phyloP scores from a whole-genome alignment of 768 basidiomycete species.

The Cystobasidium onofrii region DNA sequence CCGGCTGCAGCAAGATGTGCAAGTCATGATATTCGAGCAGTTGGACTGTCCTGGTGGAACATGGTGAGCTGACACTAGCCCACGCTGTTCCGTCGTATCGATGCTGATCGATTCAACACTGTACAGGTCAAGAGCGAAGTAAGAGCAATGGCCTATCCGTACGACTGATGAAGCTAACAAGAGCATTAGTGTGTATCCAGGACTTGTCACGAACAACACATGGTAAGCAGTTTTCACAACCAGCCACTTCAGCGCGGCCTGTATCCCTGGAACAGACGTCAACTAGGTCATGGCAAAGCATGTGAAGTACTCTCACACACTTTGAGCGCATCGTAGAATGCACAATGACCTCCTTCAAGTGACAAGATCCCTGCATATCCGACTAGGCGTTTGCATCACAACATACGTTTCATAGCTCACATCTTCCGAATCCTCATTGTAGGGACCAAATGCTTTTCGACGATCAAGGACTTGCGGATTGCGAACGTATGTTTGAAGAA shows the following conservation, averaged over 20 bases:
- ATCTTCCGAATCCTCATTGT: not conserved
- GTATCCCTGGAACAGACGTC: too few species aligned
- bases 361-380: too few species aligned
- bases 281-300: too few species aligned
- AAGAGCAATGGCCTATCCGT: not conserved
- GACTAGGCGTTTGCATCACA: too few species aligned
- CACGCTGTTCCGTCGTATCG: not conserved
- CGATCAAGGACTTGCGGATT: not conserved
- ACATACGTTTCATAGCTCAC: not conserved
- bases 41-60: conserved; percentile 11
- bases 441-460: conserved; percentile 27
- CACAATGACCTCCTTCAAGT: too few species aligned
- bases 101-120: not conserved
- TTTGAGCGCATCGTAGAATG: too few species aligned
- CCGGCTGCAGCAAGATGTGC: not conserved
- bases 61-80: not conserved
- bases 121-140: conserved; percentile 2
- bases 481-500: conserved; percentile 9
- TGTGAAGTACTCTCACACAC: too few species aligned
- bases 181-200: conserved; percentile 1
- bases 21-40: conserved; percentile 8
- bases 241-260: too few species aligned
- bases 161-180: not conserved
- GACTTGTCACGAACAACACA: conserved; percentile 27
- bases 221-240: conserved; percentile 14